Evolutionary conservation across 2,329 filamentous ascomycete species (phyloP).

Genomic region (Paecilomyces variotii): DNA sequence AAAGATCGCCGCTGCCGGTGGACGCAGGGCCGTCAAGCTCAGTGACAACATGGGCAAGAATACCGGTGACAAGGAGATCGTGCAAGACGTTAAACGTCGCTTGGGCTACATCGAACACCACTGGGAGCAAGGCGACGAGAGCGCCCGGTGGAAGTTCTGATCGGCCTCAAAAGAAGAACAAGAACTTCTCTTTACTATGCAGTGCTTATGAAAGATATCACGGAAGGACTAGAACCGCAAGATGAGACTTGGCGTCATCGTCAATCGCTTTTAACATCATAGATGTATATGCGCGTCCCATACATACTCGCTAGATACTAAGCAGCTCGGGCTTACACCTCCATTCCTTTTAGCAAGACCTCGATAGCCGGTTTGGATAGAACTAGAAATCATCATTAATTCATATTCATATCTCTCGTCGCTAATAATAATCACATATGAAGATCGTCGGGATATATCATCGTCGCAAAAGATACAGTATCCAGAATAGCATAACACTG

Average conservation of each 20-base stretch:
- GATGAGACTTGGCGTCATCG: not conserved
- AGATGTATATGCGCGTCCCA: not conserved
- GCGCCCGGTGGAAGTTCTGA: constrained; percentile 61
- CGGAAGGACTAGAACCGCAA: not conserved
- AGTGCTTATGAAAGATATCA: not conserved
- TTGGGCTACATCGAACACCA: constrained; percentile 79
- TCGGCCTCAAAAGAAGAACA: constrained; percentile 1
- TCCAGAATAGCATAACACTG: no score
- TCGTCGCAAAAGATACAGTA: no score
- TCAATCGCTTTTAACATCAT: not conserved
- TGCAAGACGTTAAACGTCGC: constrained; percentile 73
- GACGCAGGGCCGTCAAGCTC: constrained; percentile 81
- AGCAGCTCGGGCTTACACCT: not conserved
- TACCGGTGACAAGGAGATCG: constrained; percentile 72
- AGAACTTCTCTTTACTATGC: not conserved
- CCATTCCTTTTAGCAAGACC: not conserved
- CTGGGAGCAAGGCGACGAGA: constrained; percentile 80
- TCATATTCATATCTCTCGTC: not conserved
- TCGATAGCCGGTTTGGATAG: not conserved
- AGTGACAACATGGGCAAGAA: constrained; percentile 92
- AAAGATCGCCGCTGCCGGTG: constrained; percentile 80
- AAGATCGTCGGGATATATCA: not conserved
- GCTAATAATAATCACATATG: not conserved
- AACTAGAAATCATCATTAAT: not conserved
- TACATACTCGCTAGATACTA: not conserved